These are phyloP conservation scores for Colletotrichum orchidophilum DNA, from an alignment of 2,329 filamentous ascomycete species.

Conservation along the genomic window DNA sequence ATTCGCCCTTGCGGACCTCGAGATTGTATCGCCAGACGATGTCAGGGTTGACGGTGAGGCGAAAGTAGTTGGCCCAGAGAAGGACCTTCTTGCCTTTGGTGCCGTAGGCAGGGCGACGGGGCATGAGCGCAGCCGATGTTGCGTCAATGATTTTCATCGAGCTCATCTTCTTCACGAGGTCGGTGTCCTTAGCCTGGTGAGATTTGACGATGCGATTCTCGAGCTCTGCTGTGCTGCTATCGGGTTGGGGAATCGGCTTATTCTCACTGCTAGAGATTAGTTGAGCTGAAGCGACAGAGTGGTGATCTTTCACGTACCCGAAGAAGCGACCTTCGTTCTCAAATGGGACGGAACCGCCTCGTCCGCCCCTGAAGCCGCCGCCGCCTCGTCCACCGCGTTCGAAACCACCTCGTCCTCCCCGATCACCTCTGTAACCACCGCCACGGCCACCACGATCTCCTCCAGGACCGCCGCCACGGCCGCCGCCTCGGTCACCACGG, in stretches of 20 bases:
- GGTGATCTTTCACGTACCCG: constrained; percentile 25
- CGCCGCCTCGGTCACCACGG: constrained; percentile 31
- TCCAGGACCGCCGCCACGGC: constrained; percentile 33
- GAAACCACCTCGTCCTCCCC: constrained; percentile 11
- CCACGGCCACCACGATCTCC: constrained; percentile 24
- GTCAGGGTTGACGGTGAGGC: constrained; percentile 48
- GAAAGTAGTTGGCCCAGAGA: constrained; percentile 66
- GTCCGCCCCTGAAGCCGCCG: constrained; percentile 26
- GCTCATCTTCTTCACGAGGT: constrained; percentile 48
- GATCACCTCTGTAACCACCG: constrained; percentile 26
- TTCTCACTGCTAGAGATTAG: constrained; percentile 20
- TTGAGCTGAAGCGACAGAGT: constrained; percentile 30
- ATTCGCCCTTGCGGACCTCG: constrained; percentile 40
- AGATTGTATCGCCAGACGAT: constrained; percentile 58
- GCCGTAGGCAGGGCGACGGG: constrained; percentile 61
- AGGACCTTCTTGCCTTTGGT: constrained; percentile 50
- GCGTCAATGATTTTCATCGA: constrained; percentile 42
- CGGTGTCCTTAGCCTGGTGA: constrained; percentile 40
- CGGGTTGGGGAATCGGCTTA: constrained; percentile 35
- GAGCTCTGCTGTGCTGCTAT: constrained; percentile 44
- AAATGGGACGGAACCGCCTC: constrained; percentile 36
- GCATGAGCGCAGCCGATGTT: constrained; percentile 39
- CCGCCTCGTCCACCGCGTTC: constrained; percentile 21
- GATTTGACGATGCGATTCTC: constrained; percentile 51
- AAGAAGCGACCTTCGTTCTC: constrained; percentile 30